Evolutionary conservation across 2,329 filamentous ascomycete genomes (phyloP), one percentile per base, ranked within the genome.

Genomic region (Sporothrix protearum): DNA sequence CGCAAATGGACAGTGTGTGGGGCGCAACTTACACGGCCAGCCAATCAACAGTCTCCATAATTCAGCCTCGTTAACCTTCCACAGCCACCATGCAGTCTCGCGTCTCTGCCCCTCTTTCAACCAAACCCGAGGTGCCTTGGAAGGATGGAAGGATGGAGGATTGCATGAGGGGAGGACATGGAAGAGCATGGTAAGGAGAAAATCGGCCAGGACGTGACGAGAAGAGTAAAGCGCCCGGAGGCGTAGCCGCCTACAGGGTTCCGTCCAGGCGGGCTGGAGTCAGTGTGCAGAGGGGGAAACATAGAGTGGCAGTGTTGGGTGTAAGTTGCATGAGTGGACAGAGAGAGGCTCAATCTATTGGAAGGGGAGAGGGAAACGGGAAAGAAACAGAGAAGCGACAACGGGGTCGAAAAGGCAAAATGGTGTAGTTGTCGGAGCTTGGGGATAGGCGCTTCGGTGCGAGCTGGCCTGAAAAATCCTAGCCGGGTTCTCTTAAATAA

Each of bases 41-140:
- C 69, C 69, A 70, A 70, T 70, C 33, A 53, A 0, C 14, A 8
- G 6, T 1, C 30, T 0, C 30, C 1, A 53, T 30, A 42, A 19
- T 49, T 70, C 69, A 70, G 69, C 69, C 69, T 70, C 59, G 69
- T 51, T 45, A 8, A 64, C n/a, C 14, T 51, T 30, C 7, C 45
- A 70, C 69, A 70, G 69, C 69, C 69, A 70, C 57, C 57, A 70
- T 64, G 69, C 66, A 68, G 10, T 51, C 47, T 53, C 33, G n/a
- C 45, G 57, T 45, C 69, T 63, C 69, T 64, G 69, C 69, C 69
- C 68, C 68, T 61, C 55, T 57, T 28, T 10, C 42, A 16, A 70
- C 68, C 68, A 57, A 45, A 70, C 57, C 33, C 10, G 25, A 59
- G 39, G 55, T 61, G 68, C 68, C 33, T 53, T 53, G 53, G 45